phyloP scores from a whole-genome alignment of 139 green algal species.

The Limnomonas spitsbergensis region DNA sequence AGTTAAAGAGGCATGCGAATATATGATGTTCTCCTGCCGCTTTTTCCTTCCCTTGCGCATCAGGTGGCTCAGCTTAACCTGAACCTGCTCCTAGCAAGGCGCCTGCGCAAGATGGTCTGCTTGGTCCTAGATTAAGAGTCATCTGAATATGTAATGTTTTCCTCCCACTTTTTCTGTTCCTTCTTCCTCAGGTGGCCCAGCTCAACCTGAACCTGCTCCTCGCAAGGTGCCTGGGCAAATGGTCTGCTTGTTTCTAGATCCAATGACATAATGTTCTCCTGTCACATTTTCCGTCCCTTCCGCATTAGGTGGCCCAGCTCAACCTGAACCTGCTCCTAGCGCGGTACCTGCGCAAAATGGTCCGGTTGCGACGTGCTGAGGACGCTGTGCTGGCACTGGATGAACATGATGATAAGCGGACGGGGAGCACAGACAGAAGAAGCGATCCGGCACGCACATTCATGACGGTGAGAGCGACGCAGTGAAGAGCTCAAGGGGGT shows the following conservation, averaged over 20 bases:
- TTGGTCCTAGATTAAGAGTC: too few relatives aligned
- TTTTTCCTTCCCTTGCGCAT: too few relatives aligned
- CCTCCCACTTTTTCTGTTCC: not conserved
- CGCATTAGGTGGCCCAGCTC: conserved; percentile 30
- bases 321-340: conserved; percentile 39
- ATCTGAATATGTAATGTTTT: too few relatives aligned
- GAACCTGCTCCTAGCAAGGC: too few relatives aligned
- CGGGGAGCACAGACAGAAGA: not conserved
- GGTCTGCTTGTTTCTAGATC: too few relatives aligned
- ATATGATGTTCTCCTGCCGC: too few relatives aligned
- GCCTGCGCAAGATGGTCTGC: too few relatives aligned
- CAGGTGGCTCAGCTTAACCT: too few relatives aligned
- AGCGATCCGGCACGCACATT: not conserved
- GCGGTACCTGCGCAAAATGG: conserved; percentile 25
- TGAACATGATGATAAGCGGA: not conserved
- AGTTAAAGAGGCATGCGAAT: too few relatives aligned
- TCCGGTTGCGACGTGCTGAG: conserved; percentile 4
- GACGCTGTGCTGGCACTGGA: not conserved
- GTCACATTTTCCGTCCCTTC: not conserved
- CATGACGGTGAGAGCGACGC: not conserved
- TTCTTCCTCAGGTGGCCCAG: conserved; percentile 26
- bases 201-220: conserved; percentile 42
- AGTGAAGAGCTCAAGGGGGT: too few relatives aligned
- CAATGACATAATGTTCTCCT: too few relatives aligned
- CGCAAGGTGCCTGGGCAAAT: conserved; percentile 25